Evolutionary conservation across 257 asterid genomes (phyloP).

Genomic region (Capsicum pubescens): DNA sequence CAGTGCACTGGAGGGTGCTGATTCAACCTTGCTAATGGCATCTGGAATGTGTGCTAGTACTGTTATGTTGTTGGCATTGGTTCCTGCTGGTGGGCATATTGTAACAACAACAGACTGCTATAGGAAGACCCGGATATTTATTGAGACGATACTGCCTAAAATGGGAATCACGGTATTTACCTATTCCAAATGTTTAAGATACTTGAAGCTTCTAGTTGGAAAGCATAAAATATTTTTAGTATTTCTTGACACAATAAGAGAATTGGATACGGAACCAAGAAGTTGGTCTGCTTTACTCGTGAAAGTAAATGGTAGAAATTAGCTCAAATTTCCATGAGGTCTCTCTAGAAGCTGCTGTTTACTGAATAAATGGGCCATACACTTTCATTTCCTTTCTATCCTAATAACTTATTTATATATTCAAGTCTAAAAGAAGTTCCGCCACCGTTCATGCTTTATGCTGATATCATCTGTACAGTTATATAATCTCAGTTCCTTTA

Average conservation of each 20-base stretch:
- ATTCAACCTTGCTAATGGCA: slow-evolving; percentile 76
- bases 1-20: slow-evolving; percentile 99
- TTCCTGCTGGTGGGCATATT: slow-evolving; percentile 94
- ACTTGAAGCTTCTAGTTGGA: slow-evolving; percentile 16
- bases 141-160: slow-evolving; percentile 83
- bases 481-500: neutral
- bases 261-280: neutral
- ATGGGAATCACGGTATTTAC: slow-evolving; percentile 80
- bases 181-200: neutral
- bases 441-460: neutral
- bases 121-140: slow-evolving; percentile 83
- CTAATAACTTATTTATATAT: neutral
- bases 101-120: slow-evolving; percentile 96
- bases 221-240: slow-evolving; percentile 7
- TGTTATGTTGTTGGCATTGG: slow-evolving; percentile 78
- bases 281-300: neutral
- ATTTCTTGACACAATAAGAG: neutral
- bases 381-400: neutral
- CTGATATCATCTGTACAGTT: neutral
- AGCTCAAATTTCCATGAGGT: neutral
- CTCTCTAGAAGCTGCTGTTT: neutral
- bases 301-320: neutral
- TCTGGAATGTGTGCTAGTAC: slow-evolving; percentile 97
- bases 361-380: neutral
- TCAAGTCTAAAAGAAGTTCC: neutral